phyloP scores from a whole-genome alignment of 176 grass and related monocot species.

The Bromus sterilis region DNA sequence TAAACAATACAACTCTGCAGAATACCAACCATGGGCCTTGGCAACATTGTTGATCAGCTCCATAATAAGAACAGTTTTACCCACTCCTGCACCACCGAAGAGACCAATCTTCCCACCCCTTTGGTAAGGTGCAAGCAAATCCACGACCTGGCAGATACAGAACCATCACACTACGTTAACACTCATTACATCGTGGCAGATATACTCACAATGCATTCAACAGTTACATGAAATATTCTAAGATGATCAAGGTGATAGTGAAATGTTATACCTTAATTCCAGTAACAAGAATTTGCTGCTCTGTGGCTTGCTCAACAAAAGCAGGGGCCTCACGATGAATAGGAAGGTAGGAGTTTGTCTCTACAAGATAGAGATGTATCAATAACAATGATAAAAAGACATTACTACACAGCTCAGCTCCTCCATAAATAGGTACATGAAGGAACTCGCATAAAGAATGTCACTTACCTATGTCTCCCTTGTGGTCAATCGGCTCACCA shows the following conservation, averaged over 20 bases:
- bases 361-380: constrained; percentile 22
- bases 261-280: constrained; percentile 66
- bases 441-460: neutral
- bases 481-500: constrained; percentile 88
- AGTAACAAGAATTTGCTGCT: constrained; percentile 96
- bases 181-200: neutral
- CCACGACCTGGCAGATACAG: constrained; percentile 53
- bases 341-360: constrained; percentile 70
- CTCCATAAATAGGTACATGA: neutral
- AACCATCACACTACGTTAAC: neutral
- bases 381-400: neutral
- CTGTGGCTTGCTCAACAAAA: constrained; percentile 94
- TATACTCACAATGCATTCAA: neutral
- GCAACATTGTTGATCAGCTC: constrained; percentile 97
- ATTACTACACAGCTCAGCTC: neutral
- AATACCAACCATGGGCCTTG: constrained; percentile 80
- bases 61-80: constrained; percentile 99
- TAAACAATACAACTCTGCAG: neutral
- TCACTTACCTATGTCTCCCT: constrained; percentile 77
- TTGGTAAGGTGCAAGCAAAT: constrained; percentile 96
- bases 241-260: neutral
- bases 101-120: constrained; percentile 95
- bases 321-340: constrained; percentile 89
- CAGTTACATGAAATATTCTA: neutral
- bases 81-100: constrained; percentile 95